Conservation (phyloP, 2,329 filamentous ascomycete species). For the Ceratocystis cacaofunesta region DNA sequence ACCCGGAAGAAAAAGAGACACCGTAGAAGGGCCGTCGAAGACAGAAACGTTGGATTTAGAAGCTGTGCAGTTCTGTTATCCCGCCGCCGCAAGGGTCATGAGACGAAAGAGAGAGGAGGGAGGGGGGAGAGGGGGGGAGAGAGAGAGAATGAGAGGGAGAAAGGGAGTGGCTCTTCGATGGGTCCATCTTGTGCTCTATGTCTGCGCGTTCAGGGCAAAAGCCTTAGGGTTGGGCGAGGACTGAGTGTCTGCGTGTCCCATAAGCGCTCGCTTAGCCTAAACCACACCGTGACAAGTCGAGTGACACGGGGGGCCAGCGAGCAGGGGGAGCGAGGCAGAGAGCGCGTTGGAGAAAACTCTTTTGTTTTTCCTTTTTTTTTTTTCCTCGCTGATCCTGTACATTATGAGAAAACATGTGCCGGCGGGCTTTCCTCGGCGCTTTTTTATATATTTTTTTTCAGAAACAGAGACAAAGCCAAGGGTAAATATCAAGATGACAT, state of each 20-base stretch:
- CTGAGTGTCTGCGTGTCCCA: background rate
- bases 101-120: background rate
- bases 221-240: background rate
- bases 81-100: background rate
- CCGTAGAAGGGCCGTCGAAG: slow-evolving; percentile 2
- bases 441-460: background rate
- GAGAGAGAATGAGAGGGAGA: background rate
- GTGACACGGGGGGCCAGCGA: background rate
- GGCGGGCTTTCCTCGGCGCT: slow-evolving; percentile 2
- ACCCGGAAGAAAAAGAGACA: background rate
- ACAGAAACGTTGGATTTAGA: background rate
- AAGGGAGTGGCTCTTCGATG: background rate
- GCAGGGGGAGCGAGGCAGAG: background rate
- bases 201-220: background rate
- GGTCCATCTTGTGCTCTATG: background rate
- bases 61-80: background rate
- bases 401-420: background rate
- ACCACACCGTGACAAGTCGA: background rate
- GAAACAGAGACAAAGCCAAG: background rate
- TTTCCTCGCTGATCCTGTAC: too few relatives aligned
- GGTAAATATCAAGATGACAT: background rate
- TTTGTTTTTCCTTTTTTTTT: background rate
- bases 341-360: background rate
- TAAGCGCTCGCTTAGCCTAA: slow-evolving; percentile 1
- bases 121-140: too few relatives aligned